Conservation (phyloP, 129 eudicot genomes). For the Smallanthus sonchifolius region DNA sequence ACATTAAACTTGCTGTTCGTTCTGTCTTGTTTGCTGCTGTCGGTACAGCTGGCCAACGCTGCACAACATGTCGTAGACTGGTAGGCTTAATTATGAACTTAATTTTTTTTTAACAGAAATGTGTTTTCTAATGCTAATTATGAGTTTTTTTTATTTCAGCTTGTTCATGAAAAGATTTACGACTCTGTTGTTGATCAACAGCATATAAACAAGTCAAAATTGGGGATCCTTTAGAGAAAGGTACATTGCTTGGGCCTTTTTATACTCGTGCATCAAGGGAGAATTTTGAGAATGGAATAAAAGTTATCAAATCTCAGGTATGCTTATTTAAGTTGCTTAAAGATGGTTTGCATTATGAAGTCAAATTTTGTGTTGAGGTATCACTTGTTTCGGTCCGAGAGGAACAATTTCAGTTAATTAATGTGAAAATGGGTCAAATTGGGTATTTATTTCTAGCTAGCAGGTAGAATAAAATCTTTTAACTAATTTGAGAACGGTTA, state of each 20-base stretch:
- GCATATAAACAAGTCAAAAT: slow-evolving; percentile 85
- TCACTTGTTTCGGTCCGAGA: not conserved
- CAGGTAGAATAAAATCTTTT: not conserved
- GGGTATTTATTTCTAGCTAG: not conserved
- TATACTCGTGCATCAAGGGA: slow-evolving; percentile 72
- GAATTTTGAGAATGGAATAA: slow-evolving; percentile 78
- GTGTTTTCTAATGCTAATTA: slow-evolving; percentile 1
- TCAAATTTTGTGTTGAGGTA: not conserved
- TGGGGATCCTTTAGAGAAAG: slow-evolving; percentile 87
- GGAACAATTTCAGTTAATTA: not conserved
- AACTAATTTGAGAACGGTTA: not conserved
- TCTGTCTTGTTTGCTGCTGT: slow-evolving; percentile 97
- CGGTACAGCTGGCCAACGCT: slow-evolving; percentile 99
- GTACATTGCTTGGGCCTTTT: slow-evolving; percentile 91
- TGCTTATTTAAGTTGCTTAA: not conserved
- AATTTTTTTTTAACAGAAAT: too few species aligned
- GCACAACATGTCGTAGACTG: slow-evolving; percentile 98
- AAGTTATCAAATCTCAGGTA: slow-evolving; percentile 78
- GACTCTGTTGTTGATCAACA: slow-evolving; percentile 62
- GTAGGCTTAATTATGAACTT: slow-evolving; percentile 30
- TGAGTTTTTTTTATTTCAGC: slow-evolving; percentile 38
- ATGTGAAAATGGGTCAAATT: not conserved
- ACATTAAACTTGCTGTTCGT: slow-evolving; percentile 78
- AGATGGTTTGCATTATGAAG: not conserved
- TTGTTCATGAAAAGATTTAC: slow-evolving; percentile 83